Evolutionary conservation across 23 red algal genomes (phyloP).

Genomic region (Pyropia yezoensis): DNA sequence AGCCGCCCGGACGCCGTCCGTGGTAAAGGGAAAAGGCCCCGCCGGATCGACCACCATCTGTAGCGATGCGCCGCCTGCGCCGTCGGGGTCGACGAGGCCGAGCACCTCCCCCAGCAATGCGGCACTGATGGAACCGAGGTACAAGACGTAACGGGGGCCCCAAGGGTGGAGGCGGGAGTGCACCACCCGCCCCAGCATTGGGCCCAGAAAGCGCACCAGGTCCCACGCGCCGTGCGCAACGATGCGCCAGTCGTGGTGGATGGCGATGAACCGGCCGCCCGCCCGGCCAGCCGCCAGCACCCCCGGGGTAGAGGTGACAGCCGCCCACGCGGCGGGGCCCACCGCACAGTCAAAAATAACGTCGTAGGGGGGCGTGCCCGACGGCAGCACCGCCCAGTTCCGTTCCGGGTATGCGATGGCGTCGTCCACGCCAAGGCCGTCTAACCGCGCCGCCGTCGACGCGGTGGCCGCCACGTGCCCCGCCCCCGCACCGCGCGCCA

Average conservation of each 20-base stretch:
- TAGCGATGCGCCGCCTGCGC: neutral
- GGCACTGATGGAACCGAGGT: conserved; percentile 22
- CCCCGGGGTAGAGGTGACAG: neutral
- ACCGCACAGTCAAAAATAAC: conserved; percentile 68
- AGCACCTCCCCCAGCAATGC: conserved; percentile 12
- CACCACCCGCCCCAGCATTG: conserved; percentile 9
- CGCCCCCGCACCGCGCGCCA: conserved; percentile 27
- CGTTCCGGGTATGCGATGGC: conserved; percentile 24
- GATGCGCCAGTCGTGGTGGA: conserved; percentile 50
- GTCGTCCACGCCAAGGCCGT: conserved; percentile 29
- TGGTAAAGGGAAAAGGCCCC: conserved; percentile 29
- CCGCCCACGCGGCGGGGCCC: conserved; percentile 32
- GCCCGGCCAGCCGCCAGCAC: conserved; percentile 18
- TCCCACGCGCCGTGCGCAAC: conserved; percentile 14
- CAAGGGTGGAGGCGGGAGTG: neutral
- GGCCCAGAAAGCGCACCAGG: conserved; percentile 22
- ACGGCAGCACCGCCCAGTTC: conserved; percentile 24
- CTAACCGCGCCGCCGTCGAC: conserved; percentile 9
- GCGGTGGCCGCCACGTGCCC: conserved; percentile 41
- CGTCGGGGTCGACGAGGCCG: conserved; percentile 23
- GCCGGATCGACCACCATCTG: conserved; percentile 30
- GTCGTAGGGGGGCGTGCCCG: conserved; percentile 20
- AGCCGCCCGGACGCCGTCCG: conserved; percentile 32
- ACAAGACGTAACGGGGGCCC: conserved; percentile 33
- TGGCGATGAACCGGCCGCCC: conserved; percentile 47